These are phyloP conservation scores for Termitomyces sp. DNA, from an alignment of 768 basidiomycete species.

Conservation along the genomic window DNA sequence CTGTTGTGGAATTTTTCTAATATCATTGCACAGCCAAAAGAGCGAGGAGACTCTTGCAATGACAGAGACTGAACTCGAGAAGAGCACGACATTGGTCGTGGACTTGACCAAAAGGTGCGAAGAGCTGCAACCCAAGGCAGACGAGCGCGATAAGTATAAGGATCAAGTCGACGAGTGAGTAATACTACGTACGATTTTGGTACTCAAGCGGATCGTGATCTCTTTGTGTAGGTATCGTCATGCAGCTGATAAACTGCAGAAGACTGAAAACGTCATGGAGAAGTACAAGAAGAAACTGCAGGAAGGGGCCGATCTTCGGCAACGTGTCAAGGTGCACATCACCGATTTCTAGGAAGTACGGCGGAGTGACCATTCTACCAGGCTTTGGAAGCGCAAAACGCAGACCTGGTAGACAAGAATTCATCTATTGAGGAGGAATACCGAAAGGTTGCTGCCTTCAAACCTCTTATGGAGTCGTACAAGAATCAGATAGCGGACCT, in stretches of 20 bases:
- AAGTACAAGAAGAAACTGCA: slow-evolving; percentile 99
- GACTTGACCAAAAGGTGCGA: slow-evolving; percentile 80
- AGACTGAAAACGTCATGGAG: slow-evolving; percentile 96
- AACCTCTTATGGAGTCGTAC: slow-evolving; percentile 89
- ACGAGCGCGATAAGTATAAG: slow-evolving; percentile 75
- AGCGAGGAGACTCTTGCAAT: slow-evolving; percentile 88
- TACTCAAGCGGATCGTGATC: background rate
- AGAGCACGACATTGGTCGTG: slow-evolving; percentile 60
- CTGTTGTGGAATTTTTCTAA: slow-evolving; percentile 3
- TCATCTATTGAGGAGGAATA: slow-evolving; percentile 91
- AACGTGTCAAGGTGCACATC: slow-evolving; percentile 69
- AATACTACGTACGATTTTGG: too few species aligned
- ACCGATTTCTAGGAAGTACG: slow-evolving; percentile 6
- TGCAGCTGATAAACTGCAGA: slow-evolving; percentile 86
- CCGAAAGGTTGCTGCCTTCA: slow-evolving; percentile 80
- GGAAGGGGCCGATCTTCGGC: slow-evolving; percentile 86
- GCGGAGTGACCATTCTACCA: slow-evolving; percentile 22
- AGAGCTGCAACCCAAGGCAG: slow-evolving; percentile 75
- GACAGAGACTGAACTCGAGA: slow-evolving; percentile 81
- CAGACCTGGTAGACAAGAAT: slow-evolving; percentile 87
- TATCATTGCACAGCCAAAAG: slow-evolving; percentile 65
- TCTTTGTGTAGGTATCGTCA: slow-evolving; percentile 68
- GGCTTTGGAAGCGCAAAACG: slow-evolving; percentile 92
- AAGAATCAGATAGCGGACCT: slow-evolving; percentile 81
- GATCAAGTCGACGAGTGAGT: slow-evolving; percentile 94